A percentile compares a stretch with the other conserved stretches of the same genome.
phyloP scores from a whole-genome alignment of 495 filamentous ascomycete genomes.

The Sporormia fimetaria region DNA sequence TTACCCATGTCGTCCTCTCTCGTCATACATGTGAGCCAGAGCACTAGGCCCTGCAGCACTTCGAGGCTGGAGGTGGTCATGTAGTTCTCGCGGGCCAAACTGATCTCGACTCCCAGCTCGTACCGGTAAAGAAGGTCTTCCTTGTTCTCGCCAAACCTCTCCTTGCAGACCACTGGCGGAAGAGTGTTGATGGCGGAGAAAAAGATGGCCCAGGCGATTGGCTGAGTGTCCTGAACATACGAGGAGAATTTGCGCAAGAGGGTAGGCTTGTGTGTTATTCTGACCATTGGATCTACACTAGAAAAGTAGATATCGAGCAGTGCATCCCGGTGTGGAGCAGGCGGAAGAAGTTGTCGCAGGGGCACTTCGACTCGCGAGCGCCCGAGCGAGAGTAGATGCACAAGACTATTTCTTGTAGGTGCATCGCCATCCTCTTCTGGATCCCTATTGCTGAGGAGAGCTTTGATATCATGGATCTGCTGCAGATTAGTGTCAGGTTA shows the following conservation, averaged over 20 bases:
- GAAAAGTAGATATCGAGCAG: conserved; percentile 19
- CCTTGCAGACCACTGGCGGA: conserved; percentile 7
- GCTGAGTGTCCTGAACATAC: conserved; percentile 10
- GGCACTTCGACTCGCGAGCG: conserved; percentile 7
- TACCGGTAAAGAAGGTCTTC: conserved; percentile 11
- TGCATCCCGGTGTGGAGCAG: conserved; percentile 12
- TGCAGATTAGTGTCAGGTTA: background rate
- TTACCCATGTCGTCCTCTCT: conserved; percentile 25
- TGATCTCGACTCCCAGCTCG: conserved; percentile 21
- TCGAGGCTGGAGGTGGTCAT: conserved; percentile 21
- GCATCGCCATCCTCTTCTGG: conserved; percentile 10
- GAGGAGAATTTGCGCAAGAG: conserved; percentile 14
- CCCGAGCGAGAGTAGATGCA: conserved; percentile 16
- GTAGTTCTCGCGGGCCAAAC: conserved; percentile 20
- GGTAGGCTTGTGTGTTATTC: conserved; percentile 20
- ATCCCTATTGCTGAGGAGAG: conserved; percentile 12
- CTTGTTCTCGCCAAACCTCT: conserved; percentile 19
- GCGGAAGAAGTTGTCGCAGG: conserved; percentile 11
- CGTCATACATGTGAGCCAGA: conserved; percentile 26
- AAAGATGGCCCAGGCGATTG: conserved; percentile 21
- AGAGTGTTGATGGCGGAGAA: conserved; percentile 19
- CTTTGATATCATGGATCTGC: conserved; percentile 27
- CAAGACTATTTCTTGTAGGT: conserved; percentile 10
- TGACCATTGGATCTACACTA: conserved; percentile 23
- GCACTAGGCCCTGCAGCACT: conserved; percentile 19